These are phyloP conservation scores for Alternaria sp. DNA, from an alignment of 2,329 filamentous ascomycete genomes.

Conservation along the genomic window DNA sequence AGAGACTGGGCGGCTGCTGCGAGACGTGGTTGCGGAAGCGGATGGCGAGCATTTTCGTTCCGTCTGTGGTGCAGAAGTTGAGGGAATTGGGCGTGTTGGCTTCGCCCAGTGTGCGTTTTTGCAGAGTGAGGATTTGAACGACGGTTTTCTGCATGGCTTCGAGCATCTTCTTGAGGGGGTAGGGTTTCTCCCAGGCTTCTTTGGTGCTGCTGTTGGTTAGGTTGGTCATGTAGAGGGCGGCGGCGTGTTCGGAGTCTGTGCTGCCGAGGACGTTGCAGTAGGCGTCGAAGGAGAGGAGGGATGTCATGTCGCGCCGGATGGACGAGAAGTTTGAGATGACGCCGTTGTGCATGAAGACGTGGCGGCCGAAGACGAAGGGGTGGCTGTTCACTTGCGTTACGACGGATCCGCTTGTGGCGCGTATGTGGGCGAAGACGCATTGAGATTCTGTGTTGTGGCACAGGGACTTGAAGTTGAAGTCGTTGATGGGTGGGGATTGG, in stretches of 20 bases:
- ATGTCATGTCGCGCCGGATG: slow-evolving; percentile 56
- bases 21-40: slow-evolving; percentile 60
- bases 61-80: slow-evolving; percentile 61
- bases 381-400: slow-evolving; percentile 61
- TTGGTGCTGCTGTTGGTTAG: slow-evolving; percentile 49
- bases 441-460: slow-evolving; percentile 59
- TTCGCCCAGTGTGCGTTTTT: slow-evolving; percentile 50
- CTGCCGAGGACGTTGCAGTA: slow-evolving; percentile 58
- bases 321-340: slow-evolving; percentile 55
- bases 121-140: slow-evolving; percentile 55
- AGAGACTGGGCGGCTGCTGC: slow-evolving; percentile 60
- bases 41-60: slow-evolving; percentile 56
- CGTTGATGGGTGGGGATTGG: slow-evolving; percentile 59
- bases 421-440: slow-evolving; percentile 61
- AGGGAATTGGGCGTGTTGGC: slow-evolving; percentile 55
- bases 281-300: slow-evolving; percentile 54
- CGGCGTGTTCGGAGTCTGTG: slow-evolving; percentile 61
- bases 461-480: slow-evolving; percentile 61
- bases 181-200: slow-evolving; percentile 52
- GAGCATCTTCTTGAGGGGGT: slow-evolving; percentile 52
- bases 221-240: slow-evolving; percentile 58
- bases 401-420: slow-evolving; percentile 56
- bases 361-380: slow-evolving; percentile 62
- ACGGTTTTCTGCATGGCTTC: slow-evolving; percentile 56
- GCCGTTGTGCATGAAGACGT: slow-evolving; percentile 64